phyloP scores from a whole-genome alignment of 768 basidiomycete genomes.

The Amylocystis lapponica region DNA sequence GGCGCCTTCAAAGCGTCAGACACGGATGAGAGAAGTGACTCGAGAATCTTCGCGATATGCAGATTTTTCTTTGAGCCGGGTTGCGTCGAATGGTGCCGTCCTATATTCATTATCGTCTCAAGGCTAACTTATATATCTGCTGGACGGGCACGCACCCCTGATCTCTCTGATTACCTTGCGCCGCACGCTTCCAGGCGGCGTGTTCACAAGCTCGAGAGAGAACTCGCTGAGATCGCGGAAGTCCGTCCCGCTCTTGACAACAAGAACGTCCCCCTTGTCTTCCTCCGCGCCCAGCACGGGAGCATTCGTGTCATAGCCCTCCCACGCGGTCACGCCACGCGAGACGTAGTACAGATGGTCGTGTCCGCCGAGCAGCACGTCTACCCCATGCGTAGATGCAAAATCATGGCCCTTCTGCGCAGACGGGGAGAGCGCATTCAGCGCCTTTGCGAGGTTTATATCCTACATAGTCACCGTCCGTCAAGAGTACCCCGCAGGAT shows the following conservation, averaged over 20 bases:
- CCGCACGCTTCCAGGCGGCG: conserved; percentile 59
- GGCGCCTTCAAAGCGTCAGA: conserved; percentile 66
- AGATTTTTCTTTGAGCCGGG: conserved; percentile 43
- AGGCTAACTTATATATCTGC: neutral
- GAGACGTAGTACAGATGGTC: conserved; percentile 80
- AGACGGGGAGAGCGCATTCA: conserved; percentile 53
- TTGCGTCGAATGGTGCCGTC: conserved; percentile 58
- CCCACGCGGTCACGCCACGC: conserved; percentile 61
- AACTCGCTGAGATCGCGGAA: conserved; percentile 84
- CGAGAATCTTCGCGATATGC: conserved; percentile 51
- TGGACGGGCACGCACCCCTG: conserved; percentile 40
- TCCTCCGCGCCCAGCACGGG: conserved; percentile 60
- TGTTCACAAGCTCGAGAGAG: conserved; percentile 51
- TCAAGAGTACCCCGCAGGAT: neutral
- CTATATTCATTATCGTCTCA: conserved; percentile 28
- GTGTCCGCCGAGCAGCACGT: conserved; percentile 83
- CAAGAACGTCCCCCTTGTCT: conserved; percentile 66
- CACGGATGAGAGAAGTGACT: conserved; percentile 62
- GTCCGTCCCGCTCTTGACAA: conserved; percentile 86
- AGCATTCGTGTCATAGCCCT: conserved; percentile 49
- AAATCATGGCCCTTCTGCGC: conserved; percentile 40
- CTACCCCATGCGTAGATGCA: conserved; percentile 63
- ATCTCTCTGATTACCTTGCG: conserved; percentile 57
- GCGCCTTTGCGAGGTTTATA: conserved; percentile 59
- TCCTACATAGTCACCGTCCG: conserved; percentile 46